Evolutionary conservation across 768 basidiomycete genomes (phyloP), one percentile per base, ranked within the genome.

Genomic region (Pulveroboletus sp.): DNA sequence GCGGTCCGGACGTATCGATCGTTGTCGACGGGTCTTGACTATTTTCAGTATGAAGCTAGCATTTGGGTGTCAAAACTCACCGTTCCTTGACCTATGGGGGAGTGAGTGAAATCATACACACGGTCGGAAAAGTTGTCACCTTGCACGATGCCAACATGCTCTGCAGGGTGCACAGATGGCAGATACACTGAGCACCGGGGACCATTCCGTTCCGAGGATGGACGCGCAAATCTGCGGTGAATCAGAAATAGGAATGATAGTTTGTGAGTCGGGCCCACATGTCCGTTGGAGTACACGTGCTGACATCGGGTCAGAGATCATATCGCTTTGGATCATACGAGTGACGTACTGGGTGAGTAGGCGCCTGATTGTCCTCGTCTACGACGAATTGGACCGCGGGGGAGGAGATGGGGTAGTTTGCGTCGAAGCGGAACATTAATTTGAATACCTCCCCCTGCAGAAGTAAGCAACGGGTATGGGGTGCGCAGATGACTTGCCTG

Each of bases 101-200:
- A n/a, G 36, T 57, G 24, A 53, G 32, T 12, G 12, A 32, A 14
- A 33, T 38, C 9, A 31, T 25, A 32, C 35, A 37, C n/a, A 36
- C 45, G 24, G 24, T 31, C 24, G 24, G 13, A 14, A 14, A 38
- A 32, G n/a, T 39, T 50, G 55, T 39, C 53, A 87, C 90, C 82
- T 90, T 94, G 80, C 88, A 91, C 7, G 87, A 90, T 20, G 90
- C 92, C 49, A 94, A 76, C 92, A 94, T 94, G 60, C 87, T 90
- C 71, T 94, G 92, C 40, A 94, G 69, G 4, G 91, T 93, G 16
- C 79, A 59, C 89, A 92, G 36, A 93, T 81, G 3, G 88, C 79
- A 23, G 84, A 75, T 19, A 90, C 89, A 52, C 85, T 90, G 53
- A 92, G 69, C n/a, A 91, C 89, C 0, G 90, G 91, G 10, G 87